phyloP scores from a whole-genome alignment of 2,329 filamentous ascomycete genomes.

The Fusarium bactridioides region DNA sequence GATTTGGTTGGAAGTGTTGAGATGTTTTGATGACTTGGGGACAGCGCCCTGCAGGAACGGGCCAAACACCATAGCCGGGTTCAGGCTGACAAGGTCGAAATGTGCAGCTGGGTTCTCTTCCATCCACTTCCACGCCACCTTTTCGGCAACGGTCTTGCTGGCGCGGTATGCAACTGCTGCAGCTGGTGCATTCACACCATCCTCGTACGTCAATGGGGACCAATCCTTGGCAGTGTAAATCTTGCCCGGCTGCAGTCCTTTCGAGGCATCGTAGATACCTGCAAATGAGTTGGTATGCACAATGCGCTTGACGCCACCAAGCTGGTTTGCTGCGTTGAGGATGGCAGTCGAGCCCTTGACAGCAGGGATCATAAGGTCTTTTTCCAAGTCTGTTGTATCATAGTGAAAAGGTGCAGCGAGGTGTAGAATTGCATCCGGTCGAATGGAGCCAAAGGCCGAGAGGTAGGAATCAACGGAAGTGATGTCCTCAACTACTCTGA shows the following conservation, averaged over 20 bases:
- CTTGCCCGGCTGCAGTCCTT: background rate
- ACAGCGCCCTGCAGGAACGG: background rate
- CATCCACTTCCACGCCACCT: constrained; percentile 9
- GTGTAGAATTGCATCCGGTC: constrained; percentile 1
- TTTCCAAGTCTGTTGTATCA: background rate
- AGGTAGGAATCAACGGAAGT: background rate
- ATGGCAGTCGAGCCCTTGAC: constrained; percentile 3
- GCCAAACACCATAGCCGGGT: constrained; percentile 6
- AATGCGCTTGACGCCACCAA: background rate
- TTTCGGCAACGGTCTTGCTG: constrained; percentile 1
- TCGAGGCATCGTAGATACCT: constrained; percentile 2
- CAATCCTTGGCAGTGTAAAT: background rate
- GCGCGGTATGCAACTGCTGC: background rate
- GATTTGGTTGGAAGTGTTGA: constrained; percentile 9
- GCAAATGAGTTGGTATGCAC: constrained; percentile 12
- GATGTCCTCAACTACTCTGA: background rate
- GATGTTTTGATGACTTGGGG: background rate
- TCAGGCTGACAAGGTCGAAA: background rate
- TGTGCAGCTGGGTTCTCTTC: background rate
- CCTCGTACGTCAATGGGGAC: background rate
- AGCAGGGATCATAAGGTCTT: constrained; percentile 2
- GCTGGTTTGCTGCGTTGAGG: background rate
- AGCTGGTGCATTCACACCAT: background rate
- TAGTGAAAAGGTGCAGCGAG: constrained; percentile 4
- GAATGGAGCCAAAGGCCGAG: background rate